Evolutionary conservation across 2,329 filamentous ascomycete species (phyloP).

Genomic region (Amauroascus verrucosus): DNA sequence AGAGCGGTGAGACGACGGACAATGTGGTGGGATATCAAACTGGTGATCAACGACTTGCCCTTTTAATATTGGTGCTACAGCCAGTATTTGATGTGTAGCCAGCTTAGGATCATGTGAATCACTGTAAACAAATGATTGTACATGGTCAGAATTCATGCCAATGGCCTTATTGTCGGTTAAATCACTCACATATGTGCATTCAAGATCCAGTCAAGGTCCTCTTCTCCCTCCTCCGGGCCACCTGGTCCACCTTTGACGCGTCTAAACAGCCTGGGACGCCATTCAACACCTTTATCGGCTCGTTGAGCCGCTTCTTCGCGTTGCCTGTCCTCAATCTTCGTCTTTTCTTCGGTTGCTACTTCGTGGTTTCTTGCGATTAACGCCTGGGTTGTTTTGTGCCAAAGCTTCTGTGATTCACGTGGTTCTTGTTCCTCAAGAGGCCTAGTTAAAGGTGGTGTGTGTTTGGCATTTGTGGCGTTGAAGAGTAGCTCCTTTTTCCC

Average conservation of each 20-base stretch:
- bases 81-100: slow-evolving; percentile 70
- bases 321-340: slow-evolving; percentile 87
- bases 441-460: slow-evolving; percentile 61
- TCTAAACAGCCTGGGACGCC: slow-evolving; percentile 80
- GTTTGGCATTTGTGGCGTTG: slow-evolving; percentile 68
- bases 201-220: slow-evolving; percentile 17
- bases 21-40: slow-evolving; percentile 48
- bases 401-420: slow-evolving; percentile 80
- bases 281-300: slow-evolving; percentile 68
- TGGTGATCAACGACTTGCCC: slow-evolving; percentile 55
- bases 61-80: slow-evolving; percentile 72
- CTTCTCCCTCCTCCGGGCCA: slow-evolving; percentile 50
- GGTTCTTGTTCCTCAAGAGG: slow-evolving; percentile 79
- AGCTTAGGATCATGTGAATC: slow-evolving; percentile 57
- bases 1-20: slow-evolving; percentile 12
- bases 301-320: slow-evolving; percentile 76
- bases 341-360: slow-evolving; percentile 86
- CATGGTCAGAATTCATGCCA: neutral
- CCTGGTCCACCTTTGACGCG: slow-evolving; percentile 59
- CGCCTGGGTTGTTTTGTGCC: slow-evolving; percentile 70
- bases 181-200: slow-evolving; percentile 52
- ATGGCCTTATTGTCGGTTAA: too few relatives aligned
- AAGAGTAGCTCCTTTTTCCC: slow-evolving; percentile 85
- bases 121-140: slow-evolving; percentile 28
- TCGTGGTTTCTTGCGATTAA: slow-evolving; percentile 80